A percentile compares a stretch with the other conserved stretches of the same genome.
phyloP scores from a whole-genome alignment of 2,329 filamentous ascomycete genomes.

The Monosporascus sp. region DNA sequence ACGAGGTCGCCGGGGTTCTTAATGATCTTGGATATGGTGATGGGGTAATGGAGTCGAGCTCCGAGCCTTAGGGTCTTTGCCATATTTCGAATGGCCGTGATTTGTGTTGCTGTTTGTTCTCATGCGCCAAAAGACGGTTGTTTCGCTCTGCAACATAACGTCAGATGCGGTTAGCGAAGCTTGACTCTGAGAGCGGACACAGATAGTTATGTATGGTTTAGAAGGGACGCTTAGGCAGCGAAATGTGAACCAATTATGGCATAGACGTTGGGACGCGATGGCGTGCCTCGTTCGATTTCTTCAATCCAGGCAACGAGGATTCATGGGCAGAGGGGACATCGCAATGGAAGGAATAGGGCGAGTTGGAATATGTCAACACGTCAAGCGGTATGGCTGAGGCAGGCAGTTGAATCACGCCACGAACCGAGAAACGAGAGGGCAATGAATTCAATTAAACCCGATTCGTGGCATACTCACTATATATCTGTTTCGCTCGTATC shows the following conservation, averaged over 20 bases:
- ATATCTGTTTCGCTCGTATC: background rate
- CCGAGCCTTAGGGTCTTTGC: constrained; percentile 47
- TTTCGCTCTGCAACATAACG: background rate
- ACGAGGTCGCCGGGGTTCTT: constrained; percentile 71
- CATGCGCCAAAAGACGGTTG: background rate
- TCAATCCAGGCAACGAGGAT: too few relatives aligned
- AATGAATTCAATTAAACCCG: too few relatives aligned
- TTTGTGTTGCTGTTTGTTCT: background rate
- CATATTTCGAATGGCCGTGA: constrained; percentile 19
- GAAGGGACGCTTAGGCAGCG: too few relatives aligned
- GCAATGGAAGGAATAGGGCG: too few relatives aligned
- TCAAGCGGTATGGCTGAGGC: too few relatives aligned
- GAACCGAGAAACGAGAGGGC: too few relatives aligned
- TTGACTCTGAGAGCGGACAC: background rate
- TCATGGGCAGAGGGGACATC: too few relatives aligned
- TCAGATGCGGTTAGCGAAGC: background rate
- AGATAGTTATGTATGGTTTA: background rate
- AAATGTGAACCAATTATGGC: too few relatives aligned
- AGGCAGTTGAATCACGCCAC: too few relatives aligned
- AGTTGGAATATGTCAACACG: too few relatives aligned
- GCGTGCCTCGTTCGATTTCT: too few relatives aligned
- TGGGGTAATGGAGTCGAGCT: constrained; percentile 77
- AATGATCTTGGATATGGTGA: constrained; percentile 82
- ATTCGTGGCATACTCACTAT: background rate
- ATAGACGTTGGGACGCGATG: too few relatives aligned